These are phyloP conservation scores for Cystobasidium tubakii DNA, from an alignment of 768 basidiomycete species.

Conservation along the genomic window DNA sequence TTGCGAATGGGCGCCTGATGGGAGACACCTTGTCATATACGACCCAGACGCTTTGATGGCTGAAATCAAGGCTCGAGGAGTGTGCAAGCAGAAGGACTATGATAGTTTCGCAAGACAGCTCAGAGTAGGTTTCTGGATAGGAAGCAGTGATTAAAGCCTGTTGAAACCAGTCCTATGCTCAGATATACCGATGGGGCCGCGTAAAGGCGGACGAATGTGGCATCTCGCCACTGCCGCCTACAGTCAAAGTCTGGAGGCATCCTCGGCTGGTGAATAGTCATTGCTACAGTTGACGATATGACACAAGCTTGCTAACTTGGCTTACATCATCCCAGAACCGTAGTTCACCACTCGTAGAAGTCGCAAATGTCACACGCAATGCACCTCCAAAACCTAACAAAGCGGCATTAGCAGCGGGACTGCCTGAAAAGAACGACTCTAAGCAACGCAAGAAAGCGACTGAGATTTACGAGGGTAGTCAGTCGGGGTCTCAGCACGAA, in stretches of 20 bases:
- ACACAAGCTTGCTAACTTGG: not conserved
- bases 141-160: too few species aligned
- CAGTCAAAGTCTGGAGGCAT: constrained; percentile 30
- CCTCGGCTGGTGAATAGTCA: constrained; percentile 16
- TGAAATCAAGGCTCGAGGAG: constrained; percentile 25
- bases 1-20: constrained; percentile 16
- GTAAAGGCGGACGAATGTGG: constrained; percentile 13
- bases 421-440: constrained; percentile 5
- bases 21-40: constrained; percentile 30
- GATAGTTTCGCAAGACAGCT: constrained; percentile 31
- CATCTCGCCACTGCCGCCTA: constrained; percentile 3
- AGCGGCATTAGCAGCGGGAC: not conserved
- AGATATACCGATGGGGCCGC: constrained; percentile 35
- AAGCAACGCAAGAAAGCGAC: not conserved
- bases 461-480: not conserved
- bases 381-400: constrained; percentile 34
- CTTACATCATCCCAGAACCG: constrained; percentile 7
- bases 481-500: not conserved
- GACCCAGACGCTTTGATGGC: constrained; percentile 25
- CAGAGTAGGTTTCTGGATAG: constrained; percentile 10
- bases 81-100: constrained; percentile 35
- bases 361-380: constrained; percentile 27
- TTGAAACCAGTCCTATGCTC: not conserved
- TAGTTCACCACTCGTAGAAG: constrained; percentile 14
- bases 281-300: too few species aligned